These are phyloP conservation scores for Phyllosticta capitalensis DNA, from an alignment of 2,329 filamentous ascomycete species.

Conservation along the genomic window DNA sequence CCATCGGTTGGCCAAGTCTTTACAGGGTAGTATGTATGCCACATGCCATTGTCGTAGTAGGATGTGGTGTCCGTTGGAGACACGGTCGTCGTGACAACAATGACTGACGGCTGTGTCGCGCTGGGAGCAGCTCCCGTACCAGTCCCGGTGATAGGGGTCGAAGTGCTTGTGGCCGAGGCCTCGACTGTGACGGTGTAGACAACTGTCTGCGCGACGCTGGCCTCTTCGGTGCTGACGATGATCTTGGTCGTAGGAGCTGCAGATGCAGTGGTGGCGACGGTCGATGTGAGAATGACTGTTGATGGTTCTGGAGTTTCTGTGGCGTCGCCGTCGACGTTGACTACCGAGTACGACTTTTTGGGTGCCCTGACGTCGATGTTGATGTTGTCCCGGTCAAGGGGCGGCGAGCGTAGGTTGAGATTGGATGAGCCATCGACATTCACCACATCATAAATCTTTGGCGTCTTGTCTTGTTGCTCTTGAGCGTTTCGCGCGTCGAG, in stretches of 20 bases:
- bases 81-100: conserved; percentile 20
- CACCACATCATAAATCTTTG: conserved; percentile 3
- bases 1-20: conserved; percentile 19
- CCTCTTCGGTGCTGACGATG: not conserved
- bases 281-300: conserved; percentile 3
- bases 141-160: not conserved
- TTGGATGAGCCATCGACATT: conserved; percentile 5
- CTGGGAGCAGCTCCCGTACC: not conserved
- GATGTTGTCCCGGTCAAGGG: conserved; percentile 10
- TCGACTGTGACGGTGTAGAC: conserved; percentile 7
- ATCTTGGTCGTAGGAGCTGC: not conserved
- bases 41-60: conserved; percentile 38
- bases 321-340: conserved; percentile 31
- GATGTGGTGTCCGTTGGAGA: conserved; percentile 20
- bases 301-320: conserved; percentile 13
- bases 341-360: conserved; percentile 27
- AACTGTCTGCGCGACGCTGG: conserved; percentile 1
- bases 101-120: conserved; percentile 16
- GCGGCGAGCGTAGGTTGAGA: not conserved
- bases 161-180: conserved; percentile 1
- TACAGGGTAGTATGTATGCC: conserved; percentile 34
- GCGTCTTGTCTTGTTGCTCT: not conserved
- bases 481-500: conserved; percentile 1
- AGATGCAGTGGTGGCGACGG: not conserved
- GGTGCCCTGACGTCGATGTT: conserved; percentile 16